Conservation (phyloP, 1,284 basidiomycete species). For the Apiotrichum gamsii region DNA sequence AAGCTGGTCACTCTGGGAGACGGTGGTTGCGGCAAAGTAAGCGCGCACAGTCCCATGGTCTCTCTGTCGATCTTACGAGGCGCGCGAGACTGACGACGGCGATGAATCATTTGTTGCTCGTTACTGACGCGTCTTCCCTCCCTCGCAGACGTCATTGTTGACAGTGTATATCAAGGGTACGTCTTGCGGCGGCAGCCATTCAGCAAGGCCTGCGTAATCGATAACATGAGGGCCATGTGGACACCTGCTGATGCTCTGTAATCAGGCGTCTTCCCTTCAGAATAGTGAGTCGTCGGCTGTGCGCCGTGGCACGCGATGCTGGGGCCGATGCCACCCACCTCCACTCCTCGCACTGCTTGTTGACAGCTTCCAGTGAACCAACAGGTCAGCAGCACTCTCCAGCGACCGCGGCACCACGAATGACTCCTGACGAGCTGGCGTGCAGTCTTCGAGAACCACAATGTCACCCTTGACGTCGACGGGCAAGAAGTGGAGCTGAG, state of each 20-base stretch:
- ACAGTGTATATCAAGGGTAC: slow-evolving; percentile 47
- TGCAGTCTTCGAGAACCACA: slow-evolving; percentile 81
- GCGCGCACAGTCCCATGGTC: no score
- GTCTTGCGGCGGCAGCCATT: no score
- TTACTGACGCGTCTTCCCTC: slow-evolving; percentile 2
- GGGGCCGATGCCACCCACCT: background rate
- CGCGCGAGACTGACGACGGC: no score
- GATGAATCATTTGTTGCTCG: no score
- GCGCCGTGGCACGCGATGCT: background rate
- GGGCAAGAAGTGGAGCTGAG: slow-evolving; percentile 80
- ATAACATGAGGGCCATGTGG: slow-evolving; percentile 10
- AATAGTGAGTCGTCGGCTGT: slow-evolving; percentile 24
- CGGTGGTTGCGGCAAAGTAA: slow-evolving; percentile 72
- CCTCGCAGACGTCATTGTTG: slow-evolving; percentile 60
- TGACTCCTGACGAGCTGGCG: no score
- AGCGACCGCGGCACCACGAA: no score
- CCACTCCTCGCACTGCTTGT: no score
- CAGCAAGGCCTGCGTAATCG: no score
- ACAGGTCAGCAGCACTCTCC: slow-evolving; percentile 51
- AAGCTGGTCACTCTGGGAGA: slow-evolving; percentile 84
- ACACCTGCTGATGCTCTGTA: slow-evolving; percentile 7
- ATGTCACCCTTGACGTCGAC: slow-evolving; percentile 75
- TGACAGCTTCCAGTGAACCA: slow-evolving; percentile 59
- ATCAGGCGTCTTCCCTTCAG: slow-evolving; percentile 41
- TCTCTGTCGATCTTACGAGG: no score